phyloP scores from a whole-genome alignment of 2,329 filamentous ascomycete species.

The Trichophyton verrucosum region DNA sequence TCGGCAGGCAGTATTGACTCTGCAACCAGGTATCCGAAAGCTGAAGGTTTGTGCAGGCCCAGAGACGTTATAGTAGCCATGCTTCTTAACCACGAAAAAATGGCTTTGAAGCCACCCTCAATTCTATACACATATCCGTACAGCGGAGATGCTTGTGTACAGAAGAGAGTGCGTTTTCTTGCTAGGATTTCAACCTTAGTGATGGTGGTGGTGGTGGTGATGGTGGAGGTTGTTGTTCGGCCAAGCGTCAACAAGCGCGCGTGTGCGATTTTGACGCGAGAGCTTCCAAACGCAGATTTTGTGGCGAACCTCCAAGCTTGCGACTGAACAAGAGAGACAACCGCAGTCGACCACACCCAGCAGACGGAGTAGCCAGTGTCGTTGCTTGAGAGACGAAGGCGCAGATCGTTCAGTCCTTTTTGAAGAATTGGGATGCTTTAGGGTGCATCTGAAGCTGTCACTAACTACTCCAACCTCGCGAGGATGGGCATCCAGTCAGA shows the following conservation, averaged over 20 bases:
- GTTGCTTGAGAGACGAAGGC: neutral
- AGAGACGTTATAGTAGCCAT: conserved; percentile 91
- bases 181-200: too few species aligned
- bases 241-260: conserved; percentile 3
- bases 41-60: conserved; percentile 78
- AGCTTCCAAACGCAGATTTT: neutral
- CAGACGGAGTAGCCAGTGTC: too few species aligned
- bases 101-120: neutral
- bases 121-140: neutral
- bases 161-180: neutral
- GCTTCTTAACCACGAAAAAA: conserved; percentile 14
- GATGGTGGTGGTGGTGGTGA: too few species aligned
- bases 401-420: neutral
- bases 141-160: neutral
- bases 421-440: neutral
- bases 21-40: conserved; percentile 67
- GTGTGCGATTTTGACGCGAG: neutral
- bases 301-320: neutral
- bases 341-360: neutral
- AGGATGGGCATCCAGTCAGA: neutral
- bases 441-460: neutral
- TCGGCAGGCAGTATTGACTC: conserved; percentile 64
- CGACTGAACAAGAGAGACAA: neutral
- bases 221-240: neutral
- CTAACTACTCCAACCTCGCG: neutral